Percentiles rank a stretch among this genome's conserved stretches.
Evolutionary conservation across 345 rosid species (phyloP).

Genomic region (Cardiospermum halicacabum): DNA sequence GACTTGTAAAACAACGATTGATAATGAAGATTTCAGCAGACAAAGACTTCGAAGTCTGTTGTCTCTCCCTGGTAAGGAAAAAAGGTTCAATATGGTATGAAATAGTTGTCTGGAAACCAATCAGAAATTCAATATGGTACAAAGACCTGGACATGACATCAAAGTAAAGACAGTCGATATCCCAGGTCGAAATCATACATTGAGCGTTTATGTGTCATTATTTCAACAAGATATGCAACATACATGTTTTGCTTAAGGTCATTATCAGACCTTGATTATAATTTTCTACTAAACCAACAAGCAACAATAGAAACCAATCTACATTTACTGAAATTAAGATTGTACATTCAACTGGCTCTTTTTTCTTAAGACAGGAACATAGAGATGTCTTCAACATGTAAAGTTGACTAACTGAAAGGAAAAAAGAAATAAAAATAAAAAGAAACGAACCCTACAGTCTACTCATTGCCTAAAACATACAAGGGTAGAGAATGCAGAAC

Average conservation of each 20-base stretch:
- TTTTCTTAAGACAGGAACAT: conserved; percentile 7
- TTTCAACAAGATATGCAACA: background rate
- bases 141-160: background rate
- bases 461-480: conserved; percentile 15
- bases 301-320: too few species aligned
- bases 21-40: background rate
- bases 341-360: conserved; percentile 12
- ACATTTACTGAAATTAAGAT: too few species aligned
- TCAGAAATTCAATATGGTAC: background rate
- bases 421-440: background rate
- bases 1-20: background rate
- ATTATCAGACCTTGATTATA: background rate
- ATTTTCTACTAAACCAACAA: too few species aligned
- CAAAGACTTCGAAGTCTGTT: conserved; percentile 7
- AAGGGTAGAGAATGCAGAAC: conserved; percentile 8
- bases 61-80: conserved; percentile 1
- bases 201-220: background rate
- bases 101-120: background rate
- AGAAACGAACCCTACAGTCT: conserved; percentile 11
- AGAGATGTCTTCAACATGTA: conserved; percentile 12
- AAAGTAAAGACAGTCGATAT: background rate
- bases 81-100: background rate
- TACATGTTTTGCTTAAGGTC: background rate
- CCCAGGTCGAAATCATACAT: background rate
- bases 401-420: background rate